Evolutionary conservation across 176 grass and related monocot genomes (phyloP), one percentile per base, ranked within the genome.

Genomic region (Urochloa ruziziensis): DNA sequence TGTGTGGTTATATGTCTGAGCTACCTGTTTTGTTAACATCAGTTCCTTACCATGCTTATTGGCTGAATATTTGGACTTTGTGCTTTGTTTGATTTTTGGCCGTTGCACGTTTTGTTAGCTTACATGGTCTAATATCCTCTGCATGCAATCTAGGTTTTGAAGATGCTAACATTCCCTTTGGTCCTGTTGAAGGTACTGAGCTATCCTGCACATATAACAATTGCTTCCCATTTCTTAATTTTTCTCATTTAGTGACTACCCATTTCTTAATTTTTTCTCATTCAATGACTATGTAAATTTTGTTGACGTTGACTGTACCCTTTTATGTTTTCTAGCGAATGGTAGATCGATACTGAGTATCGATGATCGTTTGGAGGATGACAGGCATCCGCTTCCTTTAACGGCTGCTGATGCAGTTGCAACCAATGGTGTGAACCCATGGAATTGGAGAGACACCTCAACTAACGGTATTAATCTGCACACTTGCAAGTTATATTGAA

Each of bases 371-470:
- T 79, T 94, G 84, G 90, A 97, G 70, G 84, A 81, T 52, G 88
- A 94, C 40, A 77, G 92, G 49, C 89, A 94, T 83, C 84, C 85
- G 14, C 83, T 95, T 82, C 83, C 85, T 37, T 90, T 95, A 82
- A 94, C 93, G 11, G 72, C 90, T 32, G 81, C 80, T 57, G 91
- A 95, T 90, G 85, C 87, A 69, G 93, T 88, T 79, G 89, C 84
- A 86, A 93, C 91, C 61, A 93, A 95, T 68, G 89, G 96, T 87
- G 84, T 94, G n/a, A 93, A 91, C 81, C 89, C 91, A 51, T 99
- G 96, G 96, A 96, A 94, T 68, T 96, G 93, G 93, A 94, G 96
- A 85, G 93, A 99, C 73, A 85, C 96, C 40, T 88, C 93, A 80
- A 88, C 93, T 77, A 94, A 93, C 21, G 96, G 96, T 99, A 78